Evolutionary conservation across 2,329 filamentous ascomycete genomes (phyloP).

Genomic region (Huntiella bhutanensis): DNA sequence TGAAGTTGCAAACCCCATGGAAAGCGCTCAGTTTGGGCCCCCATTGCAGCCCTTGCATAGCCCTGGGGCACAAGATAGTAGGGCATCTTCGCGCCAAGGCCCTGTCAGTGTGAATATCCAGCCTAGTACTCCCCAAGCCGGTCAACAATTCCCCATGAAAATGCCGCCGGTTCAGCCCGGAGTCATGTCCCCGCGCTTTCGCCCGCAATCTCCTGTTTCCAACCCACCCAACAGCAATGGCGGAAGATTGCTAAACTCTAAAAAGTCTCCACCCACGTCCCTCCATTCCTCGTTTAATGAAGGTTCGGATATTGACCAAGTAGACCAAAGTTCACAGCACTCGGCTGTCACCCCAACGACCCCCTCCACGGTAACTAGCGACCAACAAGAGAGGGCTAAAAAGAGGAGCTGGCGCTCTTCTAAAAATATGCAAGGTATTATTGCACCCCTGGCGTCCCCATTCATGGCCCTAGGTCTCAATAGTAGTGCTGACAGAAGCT

Average conservation of each 20-base stretch:
- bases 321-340: constrained; percentile 31
- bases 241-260: constrained; percentile 32
- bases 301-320: constrained; percentile 59
- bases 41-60: constrained; percentile 1
- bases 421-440: constrained; percentile 29
- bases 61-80: too few relatives aligned
- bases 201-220: not conserved
- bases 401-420: constrained; percentile 57
- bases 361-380: constrained; percentile 17
- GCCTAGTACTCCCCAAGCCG: too few relatives aligned
- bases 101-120: too few relatives aligned
- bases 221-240: constrained; percentile 8
- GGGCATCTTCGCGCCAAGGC: too few relatives aligned
- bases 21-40: constrained; percentile 15
- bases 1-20: constrained; percentile 29
- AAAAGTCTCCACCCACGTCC: constrained; percentile 57
- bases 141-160: too few relatives aligned
- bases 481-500: constrained; percentile 44
- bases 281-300: constrained; percentile 64
- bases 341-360: constrained; percentile 15
- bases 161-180: too few relatives aligned
- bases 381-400: constrained; percentile 42
- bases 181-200: too few relatives aligned
- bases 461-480: constrained; percentile 38
- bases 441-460: constrained; percentile 17